Base-by-base conservation (phyloP, 805 yeast genomes). In the Candida ponderosae region DNA sequence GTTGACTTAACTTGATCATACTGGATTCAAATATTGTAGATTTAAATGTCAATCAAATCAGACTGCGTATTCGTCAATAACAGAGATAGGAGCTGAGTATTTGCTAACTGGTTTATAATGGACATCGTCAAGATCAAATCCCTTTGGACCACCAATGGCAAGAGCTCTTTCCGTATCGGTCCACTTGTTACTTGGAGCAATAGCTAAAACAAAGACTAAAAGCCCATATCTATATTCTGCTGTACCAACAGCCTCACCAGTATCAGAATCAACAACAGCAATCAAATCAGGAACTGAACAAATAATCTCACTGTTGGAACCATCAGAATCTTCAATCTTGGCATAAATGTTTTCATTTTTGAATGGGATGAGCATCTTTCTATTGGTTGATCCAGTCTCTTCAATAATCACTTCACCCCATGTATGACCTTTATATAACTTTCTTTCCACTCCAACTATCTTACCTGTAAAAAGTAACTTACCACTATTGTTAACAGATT, bases 141-240 rank as follows among this genome's bases (percentile, higher is more conserved):
- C 61, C 32, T 53, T 51, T 11, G 71, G 70, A 2, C 71, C 70
- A 23, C 70, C 70, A 33, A 62, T 51, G 18, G 45, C 49, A 4
- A 67, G 17, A 2, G 61, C 72, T 31, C 50, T 53, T 35, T 56
- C 58, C 4, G 65, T 50, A 18, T 56, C 57, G 3, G 60, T 55
- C 72, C 72, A 66, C 39, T 53, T 46, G 37, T 50, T 44, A 37
- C 54, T 48, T 30, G 70, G 68, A 5, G 70, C 59, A 38, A 65
- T 53, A 15, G 57, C 70, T 17, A 68, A 41, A 2, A 68, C 73
- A 51, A 63, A 63, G 14, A 68, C 72, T 29, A 62, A 37, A 34
- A 68, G 39, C 5, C 74, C 73, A 44, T 68, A 68, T 30, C 71
- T 46, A 44, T 66, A 68, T 28, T 68, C 74, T n/a, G 65, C 69